Evolutionary conservation across 2,329 filamentous ascomycete species (phyloP), one percentile per base, ranked within the genome.

Genomic region (Ophiostoma tasmaniense): DNA sequence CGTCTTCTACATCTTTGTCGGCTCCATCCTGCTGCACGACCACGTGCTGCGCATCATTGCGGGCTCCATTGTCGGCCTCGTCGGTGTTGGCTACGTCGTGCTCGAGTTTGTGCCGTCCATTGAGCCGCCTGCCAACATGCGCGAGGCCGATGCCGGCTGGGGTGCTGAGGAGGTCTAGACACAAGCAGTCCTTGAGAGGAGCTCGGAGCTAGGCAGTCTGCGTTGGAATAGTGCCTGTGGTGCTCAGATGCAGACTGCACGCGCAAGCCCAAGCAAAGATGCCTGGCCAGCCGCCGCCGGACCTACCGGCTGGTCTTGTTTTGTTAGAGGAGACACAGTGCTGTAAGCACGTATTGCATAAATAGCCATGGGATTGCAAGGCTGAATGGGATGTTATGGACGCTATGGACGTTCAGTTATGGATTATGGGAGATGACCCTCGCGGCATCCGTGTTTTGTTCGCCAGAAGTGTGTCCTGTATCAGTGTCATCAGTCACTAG

Each of bases 1-100:
- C 80, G 84, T 92, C 78, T 98, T 99, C 84, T 99, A 99, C 85
- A 86, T 98, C 80, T 98, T 99, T 80, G 84, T 97, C 75, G 95
- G 94, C 73, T 90, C 87, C 74, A 90, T 98, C 75, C 85, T 97
- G 70, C 86, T 97, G 69, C 88, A 91, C 74, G 80, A 84, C 73
- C 76, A 82, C 72, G 82, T 87, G 76, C 83, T 90, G 75, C 89
- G 88, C 76, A 88, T 89, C 77, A 87, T 96, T 69, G 87, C 92
- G 30, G 95, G 93, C 73, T 85, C 87, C 67, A 83, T 96, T 74
- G 84, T 98, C 73, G 92, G 89, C 67, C 75, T 95, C 67, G 81
- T 92, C 72, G 95, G 95, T 74, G 76, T 97, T 71, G 90, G 78
- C 71, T 99, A 98, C 81, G 81, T 85, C 73, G 88, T 81, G 65